Evolutionary conservation across 2,329 filamentous ascomycete species (phyloP).

Genomic region (Pseudocercospora pini-densiflorae): DNA sequence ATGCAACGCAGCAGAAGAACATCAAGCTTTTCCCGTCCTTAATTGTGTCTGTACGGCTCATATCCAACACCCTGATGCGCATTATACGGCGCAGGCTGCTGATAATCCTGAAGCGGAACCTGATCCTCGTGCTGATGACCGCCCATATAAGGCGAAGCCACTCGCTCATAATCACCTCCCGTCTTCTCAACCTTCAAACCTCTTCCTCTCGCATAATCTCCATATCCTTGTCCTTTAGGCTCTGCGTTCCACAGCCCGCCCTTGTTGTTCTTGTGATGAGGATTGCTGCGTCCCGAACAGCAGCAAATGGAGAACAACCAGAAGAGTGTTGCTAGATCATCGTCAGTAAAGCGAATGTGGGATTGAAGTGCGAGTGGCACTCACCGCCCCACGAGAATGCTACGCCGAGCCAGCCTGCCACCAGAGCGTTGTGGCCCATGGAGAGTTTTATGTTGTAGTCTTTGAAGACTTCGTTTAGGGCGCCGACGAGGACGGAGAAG

Average conservation of each 20-base stretch:
- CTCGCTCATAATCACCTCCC: constrained; percentile 64
- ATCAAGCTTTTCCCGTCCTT: neutral
- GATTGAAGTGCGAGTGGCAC: too few species aligned
- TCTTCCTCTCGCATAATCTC: constrained; percentile 28
- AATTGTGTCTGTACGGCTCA: constrained; percentile 47
- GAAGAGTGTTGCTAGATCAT: constrained; percentile 69
- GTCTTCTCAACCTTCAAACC: constrained; percentile 62
- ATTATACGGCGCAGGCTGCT: constrained; percentile 19
- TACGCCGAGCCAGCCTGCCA: constrained; percentile 76
- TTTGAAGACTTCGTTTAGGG: constrained; percentile 69
- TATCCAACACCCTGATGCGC: constrained; percentile 38
- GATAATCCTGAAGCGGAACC: constrained; percentile 34
- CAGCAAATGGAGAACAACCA: constrained; percentile 93
- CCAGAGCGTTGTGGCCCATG: constrained; percentile 72
- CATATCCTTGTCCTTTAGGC: constrained; percentile 35
- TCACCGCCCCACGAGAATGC: constrained; percentile 68
- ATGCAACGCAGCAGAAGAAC: neutral
- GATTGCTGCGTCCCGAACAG: constrained; percentile 70
- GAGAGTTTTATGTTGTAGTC: constrained; percentile 71
- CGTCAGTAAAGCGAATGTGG: too few species aligned
- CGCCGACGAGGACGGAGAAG: constrained; percentile 70
- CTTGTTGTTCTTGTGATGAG: constrained; percentile 48
- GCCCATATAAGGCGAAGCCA: constrained; percentile 49
- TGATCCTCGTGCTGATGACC: constrained; percentile 32
- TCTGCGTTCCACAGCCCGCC: constrained; percentile 41